phyloP scores from a whole-genome alignment of 352 stramenopile species.

The Phytophthora ramorum region DNA sequence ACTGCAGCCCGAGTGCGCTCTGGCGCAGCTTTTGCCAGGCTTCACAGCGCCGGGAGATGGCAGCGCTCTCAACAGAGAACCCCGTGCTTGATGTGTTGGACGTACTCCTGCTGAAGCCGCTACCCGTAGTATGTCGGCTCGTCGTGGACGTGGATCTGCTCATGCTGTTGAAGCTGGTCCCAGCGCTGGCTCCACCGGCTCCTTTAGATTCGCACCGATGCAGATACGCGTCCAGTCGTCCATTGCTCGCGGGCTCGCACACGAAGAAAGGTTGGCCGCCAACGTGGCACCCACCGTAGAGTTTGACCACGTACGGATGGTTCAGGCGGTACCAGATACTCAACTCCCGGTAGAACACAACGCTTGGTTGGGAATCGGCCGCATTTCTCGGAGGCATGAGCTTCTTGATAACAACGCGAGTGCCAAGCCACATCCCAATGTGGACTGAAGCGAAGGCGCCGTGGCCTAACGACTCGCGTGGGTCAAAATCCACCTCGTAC shows the following conservation, averaged over 20 bases:
- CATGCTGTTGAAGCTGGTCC: slow-evolving; percentile 6
- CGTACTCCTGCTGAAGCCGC: slow-evolving; percentile 22
- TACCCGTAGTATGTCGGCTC: slow-evolving; percentile 10
- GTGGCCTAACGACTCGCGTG: slow-evolving; percentile 27
- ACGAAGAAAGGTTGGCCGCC: slow-evolving; percentile 46
- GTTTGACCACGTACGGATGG: slow-evolving; percentile 43
- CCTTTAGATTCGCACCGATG: slow-evolving; percentile 16
- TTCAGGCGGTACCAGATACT: slow-evolving; percentile 42
- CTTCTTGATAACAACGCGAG: slow-evolving; percentile 45
- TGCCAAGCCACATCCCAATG: slow-evolving; percentile 40
- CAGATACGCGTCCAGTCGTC: slow-evolving; percentile 34
- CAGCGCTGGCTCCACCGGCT: not conserved
- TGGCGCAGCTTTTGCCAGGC: slow-evolving; percentile 38
- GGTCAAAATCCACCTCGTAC: slow-evolving; percentile 44
- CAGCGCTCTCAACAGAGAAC: slow-evolving; percentile 10
- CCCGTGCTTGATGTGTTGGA: slow-evolving; percentile 23
- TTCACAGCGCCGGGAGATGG: slow-evolving; percentile 27
- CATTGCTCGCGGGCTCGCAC: slow-evolving; percentile 37
- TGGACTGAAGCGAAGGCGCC: slow-evolving; percentile 45
- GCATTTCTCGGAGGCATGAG: slow-evolving; percentile 9
- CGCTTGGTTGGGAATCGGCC: slow-evolving; percentile 14
- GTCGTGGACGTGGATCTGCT: slow-evolving; percentile 15
- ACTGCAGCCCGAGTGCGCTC: slow-evolving; percentile 34
- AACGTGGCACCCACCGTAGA: slow-evolving; percentile 44
- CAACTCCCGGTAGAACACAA: slow-evolving; percentile 39